These are phyloP conservation scores for Leccinum subgranulosum DNA, from an alignment of 768 basidiomycete species.

Conservation along the genomic window DNA sequence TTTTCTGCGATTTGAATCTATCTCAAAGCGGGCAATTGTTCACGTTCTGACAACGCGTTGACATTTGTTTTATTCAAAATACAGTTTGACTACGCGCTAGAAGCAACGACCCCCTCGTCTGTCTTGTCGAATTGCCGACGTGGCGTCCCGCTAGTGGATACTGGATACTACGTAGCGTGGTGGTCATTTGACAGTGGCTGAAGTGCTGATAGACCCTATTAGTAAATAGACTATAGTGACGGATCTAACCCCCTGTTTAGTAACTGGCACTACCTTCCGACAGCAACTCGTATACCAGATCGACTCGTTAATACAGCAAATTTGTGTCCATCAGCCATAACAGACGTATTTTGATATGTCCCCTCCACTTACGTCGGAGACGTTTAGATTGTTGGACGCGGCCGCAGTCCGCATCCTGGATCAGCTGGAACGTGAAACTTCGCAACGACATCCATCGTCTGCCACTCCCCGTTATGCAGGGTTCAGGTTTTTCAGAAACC, in stretches of 20 bases:
- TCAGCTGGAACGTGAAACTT: slow-evolving; percentile 15
- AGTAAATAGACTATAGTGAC: too few relatives aligned
- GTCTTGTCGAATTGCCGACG: background rate
- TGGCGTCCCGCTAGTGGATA: background rate
- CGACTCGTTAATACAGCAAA: background rate
- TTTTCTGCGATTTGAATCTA: background rate
- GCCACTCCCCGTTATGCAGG: background rate
- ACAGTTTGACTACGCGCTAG: background rate
- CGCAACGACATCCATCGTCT: slow-evolving; percentile 1
- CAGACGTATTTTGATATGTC: background rate
- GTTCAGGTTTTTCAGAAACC: background rate
- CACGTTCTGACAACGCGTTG: background rate
- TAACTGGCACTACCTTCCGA: background rate
- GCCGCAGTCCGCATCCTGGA: background rate
- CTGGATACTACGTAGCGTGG: background rate
- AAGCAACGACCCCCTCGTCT: background rate
- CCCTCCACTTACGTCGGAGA: slow-evolving; percentile 4
- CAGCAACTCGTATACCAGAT: background rate
- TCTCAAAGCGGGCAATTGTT: background rate
- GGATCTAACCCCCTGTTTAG: background rate
- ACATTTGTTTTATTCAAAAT: background rate
- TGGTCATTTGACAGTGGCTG: background rate
- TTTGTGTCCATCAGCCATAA: slow-evolving; percentile 1
- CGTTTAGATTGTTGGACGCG: background rate
- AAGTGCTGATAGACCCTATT: background rate